Evolutionary conservation across 768 basidiomycete species (phyloP).

Genomic region (Phanerodontia chrysosporium): DNA sequence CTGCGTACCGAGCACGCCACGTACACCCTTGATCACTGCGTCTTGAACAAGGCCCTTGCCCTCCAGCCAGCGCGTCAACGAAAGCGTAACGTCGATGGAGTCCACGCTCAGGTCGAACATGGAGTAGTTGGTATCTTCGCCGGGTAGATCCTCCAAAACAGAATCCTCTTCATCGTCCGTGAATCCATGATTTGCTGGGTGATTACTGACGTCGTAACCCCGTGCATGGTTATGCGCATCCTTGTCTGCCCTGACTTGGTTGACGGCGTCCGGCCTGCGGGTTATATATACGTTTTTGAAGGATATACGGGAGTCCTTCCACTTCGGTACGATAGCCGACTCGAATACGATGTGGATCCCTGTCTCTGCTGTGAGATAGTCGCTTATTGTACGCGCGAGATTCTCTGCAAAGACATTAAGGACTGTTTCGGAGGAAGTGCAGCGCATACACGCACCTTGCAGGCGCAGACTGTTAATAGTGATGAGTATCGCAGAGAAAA

Average conservation of each 20-base stretch:
- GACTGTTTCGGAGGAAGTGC: not conserved
- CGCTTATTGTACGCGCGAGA: constrained; percentile 83
- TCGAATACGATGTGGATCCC: constrained; percentile 95
- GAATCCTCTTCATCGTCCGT: constrained; percentile 48
- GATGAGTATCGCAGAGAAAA: constrained; percentile 90
- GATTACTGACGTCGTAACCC: constrained; percentile 74
- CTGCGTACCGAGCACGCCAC: constrained; percentile 79
- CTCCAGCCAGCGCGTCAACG: constrained; percentile 88
- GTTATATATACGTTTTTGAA: constrained; percentile 97
- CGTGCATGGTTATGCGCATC: constrained; percentile 49
- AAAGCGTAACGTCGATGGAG: constrained; percentile 92
- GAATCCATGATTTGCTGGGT: constrained; percentile 62
- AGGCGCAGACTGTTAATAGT: constrained; percentile 82
- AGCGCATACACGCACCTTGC: constrained; percentile 52
- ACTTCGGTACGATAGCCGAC: constrained; percentile 95
- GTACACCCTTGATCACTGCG: constrained; percentile 89
- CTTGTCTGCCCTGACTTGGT: constrained; percentile 6
- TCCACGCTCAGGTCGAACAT: constrained; percentile 94
- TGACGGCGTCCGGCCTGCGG: constrained; percentile 49
- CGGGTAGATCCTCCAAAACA: constrained; percentile 23
- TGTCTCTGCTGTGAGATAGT: constrained; percentile 90
- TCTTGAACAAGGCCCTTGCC: constrained; percentile 91
- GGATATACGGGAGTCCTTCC: constrained; percentile 92
- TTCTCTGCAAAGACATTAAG: constrained; percentile 47
- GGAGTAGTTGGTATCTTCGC: constrained; percentile 71